Evolutionary conservation across 2,329 filamentous ascomycete species (phyloP), one percentile per base, ranked within the genome.

Genomic region (Periconia sp.): DNA sequence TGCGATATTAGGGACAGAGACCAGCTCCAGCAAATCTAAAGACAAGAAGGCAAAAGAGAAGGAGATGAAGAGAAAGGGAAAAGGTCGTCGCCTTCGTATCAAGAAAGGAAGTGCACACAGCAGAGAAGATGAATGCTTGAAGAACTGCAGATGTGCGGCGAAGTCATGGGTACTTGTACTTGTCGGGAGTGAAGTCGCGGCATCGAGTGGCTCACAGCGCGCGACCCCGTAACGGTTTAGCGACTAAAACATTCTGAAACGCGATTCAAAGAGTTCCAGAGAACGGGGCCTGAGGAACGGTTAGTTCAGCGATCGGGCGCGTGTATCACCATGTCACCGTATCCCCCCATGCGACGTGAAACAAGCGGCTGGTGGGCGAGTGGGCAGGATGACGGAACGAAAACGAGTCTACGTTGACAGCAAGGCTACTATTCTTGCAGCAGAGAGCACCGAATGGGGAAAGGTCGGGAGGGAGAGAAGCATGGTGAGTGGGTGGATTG

Each of bases 21-120:
- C 77, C 77, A 70, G 77, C 77, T 79, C 77, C 72, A 61, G 61
- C 15, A 60, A 68, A 64, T 72, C 65, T 65, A 72, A 53, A 68
- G 70, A 73, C 73, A 75, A 69, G 70, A 73, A 74, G 64, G 57
- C 55, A 67, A 72, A 74, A 63, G 66, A 23, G 10, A 72, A 74
- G 64, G 66, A 73, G 65, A 76, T 64, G 71, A 66, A 69, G n/a
- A n/a, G n/a, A n/a, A n/a, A 75, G 48, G 60, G 65, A 49, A 63
- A 61, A 65, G 44, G 44, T 27, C 23, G 23, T 27, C 23, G 23
- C n/a, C n/a, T n/a, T 27, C 23, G 23, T 27, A 27, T 5, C 23
- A 27, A 27, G 60, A 61, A 33, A 69, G 56, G 52, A 56, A 55
- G 55, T 53, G 62, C 60, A 61, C 23, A 52, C 53, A 40, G 41